Evolutionary conservation across 306 rosid genomes (phyloP).

Genomic region (Morella rubra): DNA sequence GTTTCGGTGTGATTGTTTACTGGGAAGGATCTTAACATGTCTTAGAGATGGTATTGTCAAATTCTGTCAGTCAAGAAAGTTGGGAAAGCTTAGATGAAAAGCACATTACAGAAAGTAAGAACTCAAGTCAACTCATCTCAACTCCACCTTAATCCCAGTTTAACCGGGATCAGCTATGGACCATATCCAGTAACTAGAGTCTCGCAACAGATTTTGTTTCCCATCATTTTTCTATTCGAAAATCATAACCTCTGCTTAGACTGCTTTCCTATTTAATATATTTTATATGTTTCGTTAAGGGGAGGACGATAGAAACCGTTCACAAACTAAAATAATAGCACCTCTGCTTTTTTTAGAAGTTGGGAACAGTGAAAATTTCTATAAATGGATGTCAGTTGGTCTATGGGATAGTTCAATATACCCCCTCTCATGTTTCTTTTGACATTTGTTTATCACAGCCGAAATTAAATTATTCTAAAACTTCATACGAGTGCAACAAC

Average conservation of each 20-base stretch:
- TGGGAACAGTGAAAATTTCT: not conserved
- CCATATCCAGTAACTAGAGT: not conserved
- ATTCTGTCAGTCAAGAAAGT: not conserved
- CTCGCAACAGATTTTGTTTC: not conserved
- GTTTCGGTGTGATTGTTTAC: too few relatives aligned
- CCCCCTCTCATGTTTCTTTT: not conserved
- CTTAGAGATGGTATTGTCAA: not conserved
- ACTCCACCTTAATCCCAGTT: not conserved
- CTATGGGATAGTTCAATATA: not conserved
- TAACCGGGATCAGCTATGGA: not conserved
- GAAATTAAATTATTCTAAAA: not conserved
- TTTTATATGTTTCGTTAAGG: not conserved
- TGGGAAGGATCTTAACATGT: not conserved
- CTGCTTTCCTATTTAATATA: not conserved
- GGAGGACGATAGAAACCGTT: not conserved
- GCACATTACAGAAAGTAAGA: not conserved
- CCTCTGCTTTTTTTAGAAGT: not conserved
- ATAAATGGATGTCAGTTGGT: not conserved
- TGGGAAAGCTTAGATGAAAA: not conserved
- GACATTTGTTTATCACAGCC: not conserved
- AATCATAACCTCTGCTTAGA: not conserved
- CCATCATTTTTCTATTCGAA: not conserved
- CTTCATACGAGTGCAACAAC: not conserved
- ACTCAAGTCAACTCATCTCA: not conserved
- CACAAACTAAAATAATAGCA: not conserved